Evolutionary conservation across 768 basidiomycete species (phyloP), one percentile per base, ranked within the genome.

Genomic region (Coprinopsis cinerea): DNA sequence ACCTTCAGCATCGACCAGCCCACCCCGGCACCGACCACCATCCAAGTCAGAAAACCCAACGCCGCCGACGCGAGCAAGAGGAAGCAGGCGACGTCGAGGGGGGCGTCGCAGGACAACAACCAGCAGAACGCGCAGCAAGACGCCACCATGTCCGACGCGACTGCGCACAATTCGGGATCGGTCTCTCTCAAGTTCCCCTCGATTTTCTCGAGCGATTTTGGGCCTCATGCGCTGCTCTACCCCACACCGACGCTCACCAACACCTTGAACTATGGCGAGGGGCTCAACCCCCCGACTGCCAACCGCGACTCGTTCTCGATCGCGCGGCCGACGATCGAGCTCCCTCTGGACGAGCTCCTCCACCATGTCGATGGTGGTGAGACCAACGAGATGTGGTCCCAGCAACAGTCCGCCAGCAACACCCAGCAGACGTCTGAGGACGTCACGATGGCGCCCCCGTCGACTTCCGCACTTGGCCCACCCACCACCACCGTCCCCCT

Each of bases 1-100:
- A 92, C 88, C 1, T 92, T 92, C 65, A 84, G 85, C 56, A 75
- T 91, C 56, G 89, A 91, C 66, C 82, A 84, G 52, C 84, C 83
- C 15, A 59, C 70, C 14, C 72, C 59, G 18, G 58, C 76, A 1
- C 62, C 76, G 18, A 66, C 75, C 14, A 73, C 72, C 52, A 58
- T 68, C 18, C 71, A 70, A 20, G 76, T 77, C 55, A 76, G 78
- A 59, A 86, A 85, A 62, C 84, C 83, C 4, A 81, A 83, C 63
- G 59, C 69, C 52, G 66, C 67, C 36, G 49, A 25, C 28, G n/a
- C 48, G 22, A 42, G 36, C 17, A 48, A 40, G n/a, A n/a, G n/a
- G n/a, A n/a, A n/a, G n/a, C n/a, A n/a, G n/a, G n/a, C n/a, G n/a
- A n/a, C n/a, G n/a, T n/a, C n/a, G n/a, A n/a, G 28, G 47, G 27